Evolutionary conservation across 345 rosid species (phyloP).

Genomic region (Chamaenerion angustifolium): DNA sequence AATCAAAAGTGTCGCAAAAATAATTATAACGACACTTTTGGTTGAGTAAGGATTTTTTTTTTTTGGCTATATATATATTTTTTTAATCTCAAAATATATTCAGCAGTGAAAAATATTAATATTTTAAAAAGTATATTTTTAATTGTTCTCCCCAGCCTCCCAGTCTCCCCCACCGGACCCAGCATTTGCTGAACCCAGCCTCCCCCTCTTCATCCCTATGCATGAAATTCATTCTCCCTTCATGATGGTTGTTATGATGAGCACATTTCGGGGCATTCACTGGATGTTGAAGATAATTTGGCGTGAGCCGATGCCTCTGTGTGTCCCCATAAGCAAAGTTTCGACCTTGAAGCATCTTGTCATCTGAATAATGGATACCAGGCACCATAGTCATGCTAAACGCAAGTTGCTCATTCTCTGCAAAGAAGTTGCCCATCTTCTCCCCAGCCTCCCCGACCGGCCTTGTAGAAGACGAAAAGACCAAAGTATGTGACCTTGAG

Average conservation of each 20-base stretch:
- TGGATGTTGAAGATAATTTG: slow-evolving; percentile 84
- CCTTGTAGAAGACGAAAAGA: no score
- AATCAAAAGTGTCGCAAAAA: no score
- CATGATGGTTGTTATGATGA: slow-evolving; percentile 91
- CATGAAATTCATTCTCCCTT: slow-evolving; percentile 83
- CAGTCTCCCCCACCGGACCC: no score
- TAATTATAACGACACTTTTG: no score
- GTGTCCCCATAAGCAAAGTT: slow-evolving; percentile 78
- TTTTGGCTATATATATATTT: no score
- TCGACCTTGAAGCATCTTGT: slow-evolving; percentile 70
- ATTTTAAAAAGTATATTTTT: no score
- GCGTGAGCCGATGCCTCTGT: slow-evolving; percentile 96
- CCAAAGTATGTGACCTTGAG: no score
- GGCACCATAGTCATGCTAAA: slow-evolving; percentile 88
- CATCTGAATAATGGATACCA: slow-evolving; percentile 70
- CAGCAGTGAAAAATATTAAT: no score
- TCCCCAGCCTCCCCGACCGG: slow-evolving; percentile 92
- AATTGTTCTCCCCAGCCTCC: no score
- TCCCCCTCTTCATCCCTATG: slow-evolving; percentile 96
- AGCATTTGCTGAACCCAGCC: no score
- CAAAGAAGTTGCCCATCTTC: slow-evolving; percentile 90
- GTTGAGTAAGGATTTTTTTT: no score
- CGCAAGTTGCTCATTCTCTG: slow-evolving; percentile 82
- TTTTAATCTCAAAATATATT: no score
- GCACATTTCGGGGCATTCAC: slow-evolving; percentile 83